phyloP scores from a whole-genome alignment of 768 basidiomycete species.

The Pulveroboletus sp. region DNA sequence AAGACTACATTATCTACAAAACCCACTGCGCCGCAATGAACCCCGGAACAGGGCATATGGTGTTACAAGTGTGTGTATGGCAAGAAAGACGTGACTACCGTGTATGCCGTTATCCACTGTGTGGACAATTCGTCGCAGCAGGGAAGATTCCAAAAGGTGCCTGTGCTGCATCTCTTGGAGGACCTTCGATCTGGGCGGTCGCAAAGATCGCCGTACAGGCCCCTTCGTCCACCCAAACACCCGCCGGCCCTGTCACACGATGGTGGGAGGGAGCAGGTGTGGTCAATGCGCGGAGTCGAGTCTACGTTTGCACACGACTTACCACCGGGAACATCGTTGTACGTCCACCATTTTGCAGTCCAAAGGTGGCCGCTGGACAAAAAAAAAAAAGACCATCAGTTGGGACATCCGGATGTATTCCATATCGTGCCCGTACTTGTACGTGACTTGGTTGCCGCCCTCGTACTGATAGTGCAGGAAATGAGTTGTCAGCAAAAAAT shows the following conservation, averaged over 20 bases:
- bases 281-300: neutral
- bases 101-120: neutral
- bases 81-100: neutral
- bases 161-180: neutral
- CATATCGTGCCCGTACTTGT: conserved; percentile 29
- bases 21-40: neutral
- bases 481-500: neutral
- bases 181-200: neutral
- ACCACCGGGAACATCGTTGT: conserved; percentile 36
- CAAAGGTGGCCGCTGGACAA: conserved; percentile 46
- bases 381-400: neutral
- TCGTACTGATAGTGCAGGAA: conserved; percentile 32
- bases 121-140: neutral
- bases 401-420: neutral
- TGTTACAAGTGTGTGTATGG: no score
- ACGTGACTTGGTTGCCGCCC: conserved; percentile 42
- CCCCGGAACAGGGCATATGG: neutral
- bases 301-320: neutral
- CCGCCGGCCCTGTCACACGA: conserved; percentile 8
- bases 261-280: neutral
- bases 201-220: conserved; percentile 4
- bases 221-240: conserved; percentile 15
- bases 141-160: conserved; percentile 1
- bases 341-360: conserved; percentile 47
- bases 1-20: neutral